Base-by-base conservation (phyloP, 495 filamentous ascomycete species). In the Aspergillus nidulans region DNA sequence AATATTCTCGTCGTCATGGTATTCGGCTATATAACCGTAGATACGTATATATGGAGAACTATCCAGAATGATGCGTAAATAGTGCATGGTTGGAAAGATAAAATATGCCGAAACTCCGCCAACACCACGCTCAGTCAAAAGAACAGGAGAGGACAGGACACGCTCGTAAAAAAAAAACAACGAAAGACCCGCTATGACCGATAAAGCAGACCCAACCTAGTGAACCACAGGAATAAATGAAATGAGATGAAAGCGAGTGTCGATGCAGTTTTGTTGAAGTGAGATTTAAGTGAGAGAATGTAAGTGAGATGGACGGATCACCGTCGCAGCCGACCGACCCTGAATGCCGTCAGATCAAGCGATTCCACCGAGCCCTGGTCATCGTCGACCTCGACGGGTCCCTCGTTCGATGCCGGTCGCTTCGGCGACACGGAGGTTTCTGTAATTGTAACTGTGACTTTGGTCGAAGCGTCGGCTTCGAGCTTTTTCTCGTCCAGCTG, bases 371-470 rank as follows among this genome's bases (percentile, higher is more conserved):
- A 72, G 8, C 58, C 67, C 1, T 69, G 61, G 12, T 61, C 62
- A 43, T 78, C 75, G 51, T 77, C 75, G 16, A 76, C 74, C 56
- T 78, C 75, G 26, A 78, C 76, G 25, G 64, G 45, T 19, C 61
- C 68, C 18, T 58, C 48, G 38, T 24, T 55, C 2, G 61, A 56
- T 6, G 53, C 58, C 1, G 48, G 49, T 6, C 40, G 30, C 44
- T 62, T 63, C 12, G 58, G 46, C 9, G 47, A 49, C 16, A 13
- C 16, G 21, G 16, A 21, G 24, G 13, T 59, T 39, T 30, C 49
- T 13, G 52, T 45, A 18, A 50, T 12, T 34, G 30, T 34, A 34
- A 30, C 49, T 10, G 52, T 45, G 18, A 50, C 42, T 5, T 63
- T 24, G 15, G 62, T 41, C 5, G 51, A 23, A 12, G 47, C 24